These are phyloP conservation scores for Ophiorrhiza pumila DNA, from an alignment of 257 asterid species.

Conservation along the genomic window DNA sequence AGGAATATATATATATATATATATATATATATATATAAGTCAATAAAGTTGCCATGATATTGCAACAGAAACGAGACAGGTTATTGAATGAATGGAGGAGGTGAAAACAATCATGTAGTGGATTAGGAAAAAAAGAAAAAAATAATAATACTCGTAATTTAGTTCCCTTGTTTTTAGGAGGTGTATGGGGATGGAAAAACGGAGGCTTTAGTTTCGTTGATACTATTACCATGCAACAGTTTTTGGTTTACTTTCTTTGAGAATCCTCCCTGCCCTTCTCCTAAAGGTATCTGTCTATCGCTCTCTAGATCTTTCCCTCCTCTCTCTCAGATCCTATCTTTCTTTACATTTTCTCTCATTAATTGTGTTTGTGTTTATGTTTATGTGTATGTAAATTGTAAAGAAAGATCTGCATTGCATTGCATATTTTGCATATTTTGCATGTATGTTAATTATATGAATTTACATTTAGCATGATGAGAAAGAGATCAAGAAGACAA, in stretches of 20 bases:
- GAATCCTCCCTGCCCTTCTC: conserved; percentile 62
- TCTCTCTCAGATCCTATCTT: neutral
- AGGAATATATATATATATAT: too few species aligned
- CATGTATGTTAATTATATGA: neutral
- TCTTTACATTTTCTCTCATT: neutral
- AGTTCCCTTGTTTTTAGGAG: conserved; percentile 32
- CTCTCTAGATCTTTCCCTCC: neutral
- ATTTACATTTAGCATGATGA: neutral
- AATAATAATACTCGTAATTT: neutral
- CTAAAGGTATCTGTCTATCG: conserved; percentile 46
- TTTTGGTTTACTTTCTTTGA: conserved; percentile 31
- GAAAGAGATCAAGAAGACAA: neutral
- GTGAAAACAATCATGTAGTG: neutral
- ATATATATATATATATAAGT: too few species aligned
- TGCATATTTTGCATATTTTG: too few species aligned
- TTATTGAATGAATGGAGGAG: neutral
- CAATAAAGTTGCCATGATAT: neutral
- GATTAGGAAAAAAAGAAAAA: neutral
- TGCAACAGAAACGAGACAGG: neutral
- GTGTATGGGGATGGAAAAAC: conserved; percentile 26
- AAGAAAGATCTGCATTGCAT: neutral
- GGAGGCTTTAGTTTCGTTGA: conserved; percentile 15
- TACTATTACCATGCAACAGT: conserved; percentile 35
- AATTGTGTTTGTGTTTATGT: neutral
- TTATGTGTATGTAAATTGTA: too few species aligned